These are phyloP conservation scores for Sclerospora graminicola DNA, from an alignment of 352 stramenopile genomes.

Conservation along the genomic window DNA sequence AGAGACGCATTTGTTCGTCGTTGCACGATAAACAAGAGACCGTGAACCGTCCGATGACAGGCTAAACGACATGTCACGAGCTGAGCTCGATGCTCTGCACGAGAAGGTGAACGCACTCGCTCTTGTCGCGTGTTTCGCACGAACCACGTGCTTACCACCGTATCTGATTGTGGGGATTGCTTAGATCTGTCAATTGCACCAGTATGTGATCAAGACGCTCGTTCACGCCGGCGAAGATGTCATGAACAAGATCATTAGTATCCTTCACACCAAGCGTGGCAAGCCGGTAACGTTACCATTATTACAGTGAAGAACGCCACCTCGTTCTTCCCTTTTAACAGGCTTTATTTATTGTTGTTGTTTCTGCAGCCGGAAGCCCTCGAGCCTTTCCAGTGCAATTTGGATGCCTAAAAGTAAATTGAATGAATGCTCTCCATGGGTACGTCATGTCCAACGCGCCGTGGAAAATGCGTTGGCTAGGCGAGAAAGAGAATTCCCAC, in stretches of 20 bases:
- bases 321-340: not conserved
- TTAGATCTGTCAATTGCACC: constrained; percentile 26
- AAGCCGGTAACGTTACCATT: constrained; percentile 22
- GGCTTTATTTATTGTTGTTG: too few species aligned
- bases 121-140: not conserved
- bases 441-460: constrained; percentile 20
- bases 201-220: constrained; percentile 37
- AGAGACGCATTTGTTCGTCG: constrained; percentile 14
- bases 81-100: constrained; percentile 21
- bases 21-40: constrained; percentile 24
- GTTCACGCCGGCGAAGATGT: constrained; percentile 61
- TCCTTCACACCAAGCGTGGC: constrained; percentile 19
- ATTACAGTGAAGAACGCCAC: too few species aligned
- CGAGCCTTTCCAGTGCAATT: constrained; percentile 26
- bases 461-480: constrained; percentile 25
- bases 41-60: constrained; percentile 15
- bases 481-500: constrained; percentile 16
- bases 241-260: constrained; percentile 53
- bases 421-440: constrained; percentile 43
- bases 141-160: not conserved
- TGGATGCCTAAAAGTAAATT: constrained; percentile 35
- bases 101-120: constrained; percentile 15
- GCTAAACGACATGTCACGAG: constrained; percentile 12
- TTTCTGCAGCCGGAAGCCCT: constrained; percentile 11
- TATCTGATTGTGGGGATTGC: not conserved